Evolutionary conservation across 441 rosid species (phyloP), one percentile per base, ranked within the genome.

Genomic region (Populus hybrid): DNA sequence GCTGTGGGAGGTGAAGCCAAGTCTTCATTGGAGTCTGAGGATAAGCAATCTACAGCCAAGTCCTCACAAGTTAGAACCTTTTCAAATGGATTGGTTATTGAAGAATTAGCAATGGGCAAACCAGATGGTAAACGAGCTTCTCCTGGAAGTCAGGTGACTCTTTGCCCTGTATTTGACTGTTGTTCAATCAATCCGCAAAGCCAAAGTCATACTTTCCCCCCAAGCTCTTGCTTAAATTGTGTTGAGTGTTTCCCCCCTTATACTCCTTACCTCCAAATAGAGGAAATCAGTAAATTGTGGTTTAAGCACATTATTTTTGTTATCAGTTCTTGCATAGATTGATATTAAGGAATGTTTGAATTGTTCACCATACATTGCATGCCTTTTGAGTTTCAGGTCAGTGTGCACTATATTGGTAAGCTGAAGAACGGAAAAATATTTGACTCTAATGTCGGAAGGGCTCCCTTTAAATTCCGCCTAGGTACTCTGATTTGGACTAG

Each of bases 51-150:
- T 71, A 81, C 82, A 53, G 76, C 78, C 75, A 92, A 90, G 79
- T 75, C 95, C 71, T 89, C 94, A 65, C 90, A 89, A 75, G 84
- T 80, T 77, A 88, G 97, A 82, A 89, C 91, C 71, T 91, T 86
- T 76, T 80, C 94, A 5, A 92, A 94, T 79, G 99, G 99, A 65
- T 86, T 96, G 81, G 87, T 90, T 70, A 88, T 96, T 63, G 93
- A 96, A 86, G 97, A 94, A 84, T 42, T 96, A 74, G 83, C 79
- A 71, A 90, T 96, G 92, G 96, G 99, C 79, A 90, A 86, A 83
- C 98, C 99, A 19, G 89, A 91, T 79, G 97, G 92, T 75, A 94
- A 86, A 88, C 91, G 84, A 82, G 99, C 99, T 78, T 81, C 88
- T 73, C 94, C 90, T 75, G 99, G 98, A 76, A 88, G 83, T 70